phyloP scores from a whole-genome alignment of 1,139 yeast genomes.

The Hyphopichia fennica region DNA sequence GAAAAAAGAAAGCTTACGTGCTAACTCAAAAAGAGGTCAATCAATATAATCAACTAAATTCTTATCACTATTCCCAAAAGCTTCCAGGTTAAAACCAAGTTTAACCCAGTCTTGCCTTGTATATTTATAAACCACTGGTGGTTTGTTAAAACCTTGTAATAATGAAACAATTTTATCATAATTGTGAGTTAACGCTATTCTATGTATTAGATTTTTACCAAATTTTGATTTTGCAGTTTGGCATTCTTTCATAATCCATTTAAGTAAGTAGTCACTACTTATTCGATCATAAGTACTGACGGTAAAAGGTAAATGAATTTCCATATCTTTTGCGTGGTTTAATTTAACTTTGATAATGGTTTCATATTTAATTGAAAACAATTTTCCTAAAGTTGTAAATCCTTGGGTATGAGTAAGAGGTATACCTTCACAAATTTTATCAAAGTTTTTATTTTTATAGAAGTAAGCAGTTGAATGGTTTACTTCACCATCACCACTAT shows the following conservation, averaged over 20 bases:
- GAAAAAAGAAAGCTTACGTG: no score
- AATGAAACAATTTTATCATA: slow-evolving; percentile 23
- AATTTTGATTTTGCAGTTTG: slow-evolving; percentile 39
- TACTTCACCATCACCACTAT: background rate
- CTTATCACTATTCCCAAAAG: slow-evolving; percentile 27
- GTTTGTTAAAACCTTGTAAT: slow-evolving; percentile 22
- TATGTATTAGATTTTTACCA: slow-evolving; percentile 32
- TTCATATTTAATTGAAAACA: slow-evolving; percentile 56
- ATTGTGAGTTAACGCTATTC: slow-evolving; percentile 19
- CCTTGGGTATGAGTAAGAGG: slow-evolving; percentile 48
- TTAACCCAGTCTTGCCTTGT: slow-evolving; percentile 36
- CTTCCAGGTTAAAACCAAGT: slow-evolving; percentile 36
- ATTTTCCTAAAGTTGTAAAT: slow-evolving; percentile 50
- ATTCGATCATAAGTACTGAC: slow-evolving; percentile 53
- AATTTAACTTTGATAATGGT: slow-evolving; percentile 49
- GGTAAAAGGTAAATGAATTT: slow-evolving; percentile 50
- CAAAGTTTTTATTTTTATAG: slow-evolving; percentile 14
- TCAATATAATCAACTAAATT: slow-evolving; percentile 30
- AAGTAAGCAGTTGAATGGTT: slow-evolving; percentile 11
- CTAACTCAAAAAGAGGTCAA: slow-evolving; percentile 14
- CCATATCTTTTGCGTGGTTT: slow-evolving; percentile 49
- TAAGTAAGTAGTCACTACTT: slow-evolving; percentile 43
- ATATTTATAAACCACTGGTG: slow-evolving; percentile 32
- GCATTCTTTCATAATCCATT: slow-evolving; percentile 56
- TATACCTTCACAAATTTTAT: slow-evolving; percentile 37